These are phyloP conservation scores for Paspalum notatum DNA, from an alignment of 176 grass and related monocot genomes.

Conservation along the genomic window DNA sequence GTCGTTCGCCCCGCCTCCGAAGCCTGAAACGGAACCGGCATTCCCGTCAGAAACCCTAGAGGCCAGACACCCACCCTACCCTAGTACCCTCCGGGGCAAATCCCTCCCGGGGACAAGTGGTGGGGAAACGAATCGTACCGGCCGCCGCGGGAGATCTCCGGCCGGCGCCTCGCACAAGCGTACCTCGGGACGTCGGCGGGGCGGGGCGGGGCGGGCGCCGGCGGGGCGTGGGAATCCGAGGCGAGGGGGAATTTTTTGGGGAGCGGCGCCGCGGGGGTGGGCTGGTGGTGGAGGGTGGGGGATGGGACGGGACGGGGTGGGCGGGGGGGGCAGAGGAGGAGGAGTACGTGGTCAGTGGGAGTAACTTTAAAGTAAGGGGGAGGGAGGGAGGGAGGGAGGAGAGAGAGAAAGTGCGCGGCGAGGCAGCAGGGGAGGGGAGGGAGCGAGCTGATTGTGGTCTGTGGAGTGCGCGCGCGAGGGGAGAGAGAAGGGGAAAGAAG, in stretches of 20 bases:
- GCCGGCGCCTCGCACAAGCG: not conserved
- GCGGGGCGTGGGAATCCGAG: conserved; percentile 24
- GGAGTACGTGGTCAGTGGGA: not conserved
- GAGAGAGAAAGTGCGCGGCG: not conserved
- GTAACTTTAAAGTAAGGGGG: conserved; percentile 28
- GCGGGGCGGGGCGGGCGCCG: conserved; percentile 24
- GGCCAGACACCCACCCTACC: no score
- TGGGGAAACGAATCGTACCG: no score
- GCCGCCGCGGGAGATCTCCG: conserved; percentile 8
- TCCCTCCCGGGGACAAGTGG: no score
- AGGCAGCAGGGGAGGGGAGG: not conserved
- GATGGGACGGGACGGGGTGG: not conserved
- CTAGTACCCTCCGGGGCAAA: no score
- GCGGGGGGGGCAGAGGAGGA: not conserved
- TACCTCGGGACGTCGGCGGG: conserved; percentile 35
- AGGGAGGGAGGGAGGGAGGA: not conserved
- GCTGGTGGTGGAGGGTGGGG: not conserved
- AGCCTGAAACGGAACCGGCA: conserved; percentile 64
- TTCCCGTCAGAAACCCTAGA: conserved; percentile 78
- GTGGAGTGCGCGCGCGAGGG: no score
- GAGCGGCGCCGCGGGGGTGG: not conserved
- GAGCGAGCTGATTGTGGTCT: no score
- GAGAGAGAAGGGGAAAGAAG: no score
- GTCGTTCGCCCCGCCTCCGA: not conserved
- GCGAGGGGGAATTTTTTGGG: conserved; percentile 29